Percentiles rank a stretch among this genome's conserved stretches.
phyloP scores from a whole-genome alignment of 78 protist species.

The Ministeria vibrans region DNA sequence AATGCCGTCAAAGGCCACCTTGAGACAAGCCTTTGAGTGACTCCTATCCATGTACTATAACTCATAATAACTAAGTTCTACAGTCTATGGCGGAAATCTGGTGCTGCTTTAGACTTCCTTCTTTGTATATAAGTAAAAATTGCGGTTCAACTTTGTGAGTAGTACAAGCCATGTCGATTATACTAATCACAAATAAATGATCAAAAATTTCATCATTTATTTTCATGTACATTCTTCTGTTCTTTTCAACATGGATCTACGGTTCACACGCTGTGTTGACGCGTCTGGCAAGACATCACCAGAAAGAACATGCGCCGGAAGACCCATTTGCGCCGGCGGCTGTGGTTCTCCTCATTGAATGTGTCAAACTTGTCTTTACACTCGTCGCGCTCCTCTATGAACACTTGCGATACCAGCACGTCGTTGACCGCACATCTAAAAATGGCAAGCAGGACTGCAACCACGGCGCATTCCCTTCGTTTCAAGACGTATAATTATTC shows the following conservation, averaged over 20 bases:
- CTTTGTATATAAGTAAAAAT: too few relatives aligned
- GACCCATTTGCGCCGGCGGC: not conserved
- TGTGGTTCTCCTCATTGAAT: not conserved
- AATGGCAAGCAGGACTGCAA: not conserved
- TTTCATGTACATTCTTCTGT: too few relatives aligned
- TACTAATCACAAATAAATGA: too few relatives aligned
- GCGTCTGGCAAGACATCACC: not conserved
- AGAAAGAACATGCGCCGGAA: not conserved
- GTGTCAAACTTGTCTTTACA: not conserved
- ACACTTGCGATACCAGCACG: not conserved
- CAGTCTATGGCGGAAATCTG: too few relatives aligned
- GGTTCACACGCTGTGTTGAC: not conserved
- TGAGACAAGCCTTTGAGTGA: too few relatives aligned
- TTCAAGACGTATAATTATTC: not conserved
- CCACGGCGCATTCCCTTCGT: not conserved
- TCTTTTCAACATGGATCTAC: not conserved
- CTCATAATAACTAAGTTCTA: too few relatives aligned
- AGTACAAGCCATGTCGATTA: too few relatives aligned
- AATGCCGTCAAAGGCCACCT: conserved; percentile 43
- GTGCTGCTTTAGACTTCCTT: too few relatives aligned
- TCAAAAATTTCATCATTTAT: too few relatives aligned
- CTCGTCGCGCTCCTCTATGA: not conserved
- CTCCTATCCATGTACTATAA: too few relatives aligned
- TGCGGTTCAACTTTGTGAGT: too few relatives aligned
- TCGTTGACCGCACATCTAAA: not conserved